phyloP scores from a whole-genome alignment of 768 basidiomycete genomes.

The Calocybe cyanea region DNA sequence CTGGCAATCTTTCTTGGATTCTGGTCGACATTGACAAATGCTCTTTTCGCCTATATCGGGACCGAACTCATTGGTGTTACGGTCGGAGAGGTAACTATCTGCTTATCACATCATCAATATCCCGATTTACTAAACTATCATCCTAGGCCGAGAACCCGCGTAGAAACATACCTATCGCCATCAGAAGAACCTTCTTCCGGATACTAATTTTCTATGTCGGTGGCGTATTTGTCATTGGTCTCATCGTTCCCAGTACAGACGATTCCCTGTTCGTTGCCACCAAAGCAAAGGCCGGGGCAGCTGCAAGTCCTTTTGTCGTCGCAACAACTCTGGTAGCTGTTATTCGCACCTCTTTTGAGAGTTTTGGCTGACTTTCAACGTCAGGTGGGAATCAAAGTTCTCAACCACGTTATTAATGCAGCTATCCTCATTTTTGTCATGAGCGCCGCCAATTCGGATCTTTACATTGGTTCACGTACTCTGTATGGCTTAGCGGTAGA shows the following conservation, averaged over 20 bases:
- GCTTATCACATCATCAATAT: background rate
- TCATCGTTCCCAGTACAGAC: conserved; percentile 63
- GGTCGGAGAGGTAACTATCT: conserved; percentile 37
- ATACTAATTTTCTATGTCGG: conserved; percentile 61
- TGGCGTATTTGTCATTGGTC: conserved; percentile 67
- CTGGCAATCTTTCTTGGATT: conserved; percentile 64
- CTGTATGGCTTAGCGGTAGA: conserved; percentile 46
- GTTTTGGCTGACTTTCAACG: background rate
- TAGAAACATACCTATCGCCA: conserved; percentile 71
- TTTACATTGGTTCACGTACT: conserved; percentile 50
- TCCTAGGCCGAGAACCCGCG: conserved; percentile 64
- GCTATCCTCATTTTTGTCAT: conserved; percentile 63
- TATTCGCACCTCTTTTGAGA: background rate
- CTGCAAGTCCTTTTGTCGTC: conserved; percentile 66
- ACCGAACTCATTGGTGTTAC: conserved; percentile 76
- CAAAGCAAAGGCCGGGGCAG: conserved; percentile 45
- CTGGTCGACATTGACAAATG: conserved; percentile 69
- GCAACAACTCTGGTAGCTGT: conserved; percentile 33
- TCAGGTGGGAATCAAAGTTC: conserved; percentile 51
- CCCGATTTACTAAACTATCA: conserved; percentile 3
- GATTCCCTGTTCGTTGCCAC: conserved; percentile 42
- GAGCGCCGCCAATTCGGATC: conserved; percentile 60
- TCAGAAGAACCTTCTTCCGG: conserved; percentile 59
- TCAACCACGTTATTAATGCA: conserved; percentile 64
- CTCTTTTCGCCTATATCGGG: conserved; percentile 69